Percentiles rank a stretch among this genome's conserved stretches.
These are phyloP conservation scores for Myrica gale DNA, from an alignment of 306 rosid genomes.

Conservation along the genomic window DNA sequence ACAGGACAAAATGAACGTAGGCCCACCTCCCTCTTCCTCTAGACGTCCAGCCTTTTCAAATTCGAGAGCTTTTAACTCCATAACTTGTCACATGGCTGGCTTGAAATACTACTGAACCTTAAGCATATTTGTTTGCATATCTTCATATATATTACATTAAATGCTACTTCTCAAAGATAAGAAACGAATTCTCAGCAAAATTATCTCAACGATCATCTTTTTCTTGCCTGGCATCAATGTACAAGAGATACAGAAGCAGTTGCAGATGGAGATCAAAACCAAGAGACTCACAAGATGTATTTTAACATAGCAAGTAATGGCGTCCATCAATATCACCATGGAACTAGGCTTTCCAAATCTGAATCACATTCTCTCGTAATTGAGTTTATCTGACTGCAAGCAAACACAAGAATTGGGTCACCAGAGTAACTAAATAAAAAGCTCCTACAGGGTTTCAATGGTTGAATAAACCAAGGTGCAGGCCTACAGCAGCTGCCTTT, in stretches of 20 bases:
- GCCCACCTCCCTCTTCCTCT: too few species aligned
- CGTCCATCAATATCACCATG: background rate
- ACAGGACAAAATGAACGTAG: too few species aligned
- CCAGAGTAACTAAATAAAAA: slow-evolving; percentile 1
- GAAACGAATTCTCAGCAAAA: background rate
- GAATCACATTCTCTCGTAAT: slow-evolving; percentile 76
- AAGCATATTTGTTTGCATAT: too few species aligned
- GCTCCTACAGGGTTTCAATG: slow-evolving; percentile 1
- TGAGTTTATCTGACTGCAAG: slow-evolving; percentile 88
- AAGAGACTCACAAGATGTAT: slow-evolving; percentile 6
- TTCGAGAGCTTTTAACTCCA: background rate
- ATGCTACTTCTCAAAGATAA: background rate
- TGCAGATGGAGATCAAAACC: slow-evolving; percentile 9
- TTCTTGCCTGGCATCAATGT: background rate
- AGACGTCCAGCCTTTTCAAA: background rate
- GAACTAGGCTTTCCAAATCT: background rate
- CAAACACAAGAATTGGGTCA: slow-evolving; percentile 8
- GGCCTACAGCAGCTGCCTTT: background rate
- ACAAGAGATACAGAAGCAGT: background rate
- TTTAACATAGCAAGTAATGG: slow-evolving; percentile 6
- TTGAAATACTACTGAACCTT: background rate
- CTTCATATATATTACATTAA: background rate
- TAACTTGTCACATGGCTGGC: background rate
- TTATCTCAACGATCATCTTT: background rate
- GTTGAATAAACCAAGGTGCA: slow-evolving; percentile 7